phyloP scores from a whole-genome alignment of 495 filamentous ascomycete genomes.

The Trichocladium uniseriatum region DNA sequence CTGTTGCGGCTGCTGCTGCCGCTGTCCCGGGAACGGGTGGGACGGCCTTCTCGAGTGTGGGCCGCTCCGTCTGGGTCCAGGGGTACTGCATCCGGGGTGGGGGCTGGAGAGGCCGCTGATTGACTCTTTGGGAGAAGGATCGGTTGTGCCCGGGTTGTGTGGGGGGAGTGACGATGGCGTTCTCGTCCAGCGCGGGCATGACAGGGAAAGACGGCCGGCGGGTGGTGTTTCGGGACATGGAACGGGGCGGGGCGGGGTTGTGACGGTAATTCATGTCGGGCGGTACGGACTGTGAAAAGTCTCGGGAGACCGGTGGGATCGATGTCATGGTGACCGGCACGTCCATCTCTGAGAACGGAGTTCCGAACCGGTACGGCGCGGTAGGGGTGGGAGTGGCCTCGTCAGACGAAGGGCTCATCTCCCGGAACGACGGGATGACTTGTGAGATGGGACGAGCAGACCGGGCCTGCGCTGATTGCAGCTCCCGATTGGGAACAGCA shows the following conservation, averaged over 20 bases:
- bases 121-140: conserved; percentile 28
- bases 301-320: conserved; percentile 57
- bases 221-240: conserved; percentile 45
- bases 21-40: conserved; percentile 16
- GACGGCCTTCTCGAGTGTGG: conserved; percentile 32
- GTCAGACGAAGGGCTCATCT: conserved; percentile 43
- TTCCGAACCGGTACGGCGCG: conserved; percentile 59
- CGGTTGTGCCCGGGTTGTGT: conserved; percentile 20
- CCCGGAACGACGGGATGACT: conserved; percentile 40
- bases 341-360: conserved; percentile 83
- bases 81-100: conserved; percentile 42
- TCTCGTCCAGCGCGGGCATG: conserved; percentile 49
- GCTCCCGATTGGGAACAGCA: conserved; percentile 7
- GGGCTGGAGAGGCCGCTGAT: conserved; percentile 30
- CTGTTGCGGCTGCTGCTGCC: too few species aligned
- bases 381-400: conserved; percentile 42
- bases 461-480: conserved; percentile 19
- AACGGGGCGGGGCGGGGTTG: conserved; percentile 33
- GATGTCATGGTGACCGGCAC: conserved; percentile 72
- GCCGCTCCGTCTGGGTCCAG: conserved; percentile 35
- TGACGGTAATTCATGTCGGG: conserved; percentile 76
- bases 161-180: conserved; percentile 26
- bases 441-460: conserved; percentile 25
- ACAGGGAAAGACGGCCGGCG: conserved; percentile 49
- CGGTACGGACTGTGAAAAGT: conserved; percentile 78